Evolutionary conservation across 1,284 basidiomycete species (phyloP).

Genomic region (Sanghuangporus sanghuang): DNA sequence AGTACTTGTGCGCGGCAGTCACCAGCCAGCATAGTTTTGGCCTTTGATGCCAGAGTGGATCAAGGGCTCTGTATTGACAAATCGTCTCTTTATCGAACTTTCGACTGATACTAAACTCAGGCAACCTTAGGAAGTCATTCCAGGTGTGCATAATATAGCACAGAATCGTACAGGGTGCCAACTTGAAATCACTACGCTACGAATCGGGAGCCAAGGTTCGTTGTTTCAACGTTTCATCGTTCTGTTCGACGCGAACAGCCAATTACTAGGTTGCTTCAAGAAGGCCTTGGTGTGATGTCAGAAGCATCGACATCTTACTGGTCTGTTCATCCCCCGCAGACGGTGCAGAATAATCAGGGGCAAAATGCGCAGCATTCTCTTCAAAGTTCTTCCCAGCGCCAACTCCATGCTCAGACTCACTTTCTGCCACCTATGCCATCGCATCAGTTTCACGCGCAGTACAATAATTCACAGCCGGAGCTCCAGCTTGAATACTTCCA

Average conservation of each 20-base stretch:
- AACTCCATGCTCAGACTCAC: neutral
- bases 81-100: too few relatives aligned
- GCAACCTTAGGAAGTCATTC: too few relatives aligned
- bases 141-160: too few relatives aligned
- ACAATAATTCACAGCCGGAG: slow-evolving; percentile 3
- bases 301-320: neutral
- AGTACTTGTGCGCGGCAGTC: neutral
- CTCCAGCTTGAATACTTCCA: slow-evolving; percentile 11
- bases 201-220: neutral
- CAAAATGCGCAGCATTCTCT: neutral
- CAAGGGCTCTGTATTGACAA: too few relatives aligned
- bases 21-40: too few relatives aligned
- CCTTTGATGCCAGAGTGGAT: too few relatives aligned
- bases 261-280: neutral
- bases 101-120: too few relatives aligned
- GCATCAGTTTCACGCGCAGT: neutral
- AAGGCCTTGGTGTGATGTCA: neutral
- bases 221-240: neutral
- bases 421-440: neutral
- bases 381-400: neutral
- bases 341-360: neutral
- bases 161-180: too few relatives aligned
- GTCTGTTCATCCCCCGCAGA: neutral
- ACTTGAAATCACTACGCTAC: too few relatives aligned
- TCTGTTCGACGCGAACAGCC: neutral